Conservation (phyloP, 1,284 basidiomycete genomes). For the Puccinia brachypodii region DNA sequence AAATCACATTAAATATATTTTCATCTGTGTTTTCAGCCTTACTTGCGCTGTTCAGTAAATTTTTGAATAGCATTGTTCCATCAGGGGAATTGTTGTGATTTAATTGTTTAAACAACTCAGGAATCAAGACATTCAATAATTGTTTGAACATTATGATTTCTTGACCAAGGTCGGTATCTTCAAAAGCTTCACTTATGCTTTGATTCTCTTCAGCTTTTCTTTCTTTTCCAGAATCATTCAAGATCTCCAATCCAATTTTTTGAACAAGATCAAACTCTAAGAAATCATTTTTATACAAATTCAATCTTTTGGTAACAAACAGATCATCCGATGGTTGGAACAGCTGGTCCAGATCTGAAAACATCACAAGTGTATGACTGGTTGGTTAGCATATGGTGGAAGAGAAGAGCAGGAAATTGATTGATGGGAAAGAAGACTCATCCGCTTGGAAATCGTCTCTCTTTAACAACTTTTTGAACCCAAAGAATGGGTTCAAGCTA, state of each 20-base stretch:
- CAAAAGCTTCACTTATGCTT: not conserved
- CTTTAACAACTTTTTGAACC: conserved; percentile 25
- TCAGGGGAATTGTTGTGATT: not conserved
- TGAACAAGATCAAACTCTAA: conserved; percentile 32
- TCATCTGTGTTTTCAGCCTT: not conserved
- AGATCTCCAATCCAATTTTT: not conserved
- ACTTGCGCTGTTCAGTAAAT: not conserved
- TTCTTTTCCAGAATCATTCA: not conserved
- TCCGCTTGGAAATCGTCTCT: not conserved
- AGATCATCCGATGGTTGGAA: not conserved
- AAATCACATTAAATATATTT: conserved; percentile 1
- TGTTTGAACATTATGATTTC: conserved; percentile 18
- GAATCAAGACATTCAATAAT: conserved; percentile 7
- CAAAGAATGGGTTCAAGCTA: conserved; percentile 11
- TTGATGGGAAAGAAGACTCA: not conserved
- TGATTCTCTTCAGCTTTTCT: not conserved
- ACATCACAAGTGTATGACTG: not conserved
- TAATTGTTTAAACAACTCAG: not conserved
- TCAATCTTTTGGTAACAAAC: conserved; percentile 36
- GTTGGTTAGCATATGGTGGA: not conserved
- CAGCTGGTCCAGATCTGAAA: conserved; percentile 23
- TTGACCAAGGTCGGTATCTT: not conserved
- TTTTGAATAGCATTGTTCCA: not conserved
- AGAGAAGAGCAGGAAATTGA: not conserved
- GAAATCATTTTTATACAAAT: conserved; percentile 40